Evolutionary conservation across 2,329 filamentous ascomycete species (phyloP).

Genomic region (Cordyceps militaris): DNA sequence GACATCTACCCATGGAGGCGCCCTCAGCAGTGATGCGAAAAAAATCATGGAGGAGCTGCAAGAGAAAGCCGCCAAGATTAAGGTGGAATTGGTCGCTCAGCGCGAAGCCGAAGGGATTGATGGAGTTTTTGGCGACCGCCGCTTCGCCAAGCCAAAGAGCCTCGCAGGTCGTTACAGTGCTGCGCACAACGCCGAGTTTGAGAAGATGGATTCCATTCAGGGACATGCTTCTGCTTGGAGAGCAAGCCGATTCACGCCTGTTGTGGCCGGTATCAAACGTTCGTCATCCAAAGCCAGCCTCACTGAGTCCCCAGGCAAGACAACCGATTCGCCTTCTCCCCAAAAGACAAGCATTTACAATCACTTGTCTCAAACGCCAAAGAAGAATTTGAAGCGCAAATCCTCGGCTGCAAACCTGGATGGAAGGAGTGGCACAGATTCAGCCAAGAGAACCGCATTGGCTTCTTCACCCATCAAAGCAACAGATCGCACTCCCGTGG

Average conservation of each 20-base stretch:
- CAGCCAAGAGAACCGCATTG: conserved; percentile 21
- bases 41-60: conserved; percentile 60
- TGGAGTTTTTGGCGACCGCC: conserved; percentile 43
- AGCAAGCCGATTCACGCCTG: conserved; percentile 47
- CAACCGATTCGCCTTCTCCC: conserved; percentile 23
- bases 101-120: conserved; percentile 45
- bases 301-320: conserved; percentile 51
- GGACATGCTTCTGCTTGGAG: conserved; percentile 76
- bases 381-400: conserved; percentile 29
- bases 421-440: conserved; percentile 14
- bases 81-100: conserved; percentile 58
- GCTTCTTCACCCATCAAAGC: conserved; percentile 17
- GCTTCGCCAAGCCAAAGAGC: conserved; percentile 73
- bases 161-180: conserved; percentile 75
- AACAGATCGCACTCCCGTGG: conserved; percentile 21
- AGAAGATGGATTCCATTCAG: conserved; percentile 96
- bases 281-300: conserved; percentile 43
- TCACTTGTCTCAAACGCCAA: conserved; percentile 22
- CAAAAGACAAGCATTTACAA: conserved; percentile 14
- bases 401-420: conserved; percentile 28
- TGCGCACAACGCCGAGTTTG: conserved; percentile 80
- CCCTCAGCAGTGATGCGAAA: conserved; percentile 55
- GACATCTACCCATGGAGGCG: conserved; percentile 38
- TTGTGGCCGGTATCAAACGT: conserved; percentile 28
- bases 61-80: conserved; percentile 64